Evolutionary conservation across 495 filamentous ascomycete species (phyloP).

Genomic region (Hypomontagnella monticulosa): DNA sequence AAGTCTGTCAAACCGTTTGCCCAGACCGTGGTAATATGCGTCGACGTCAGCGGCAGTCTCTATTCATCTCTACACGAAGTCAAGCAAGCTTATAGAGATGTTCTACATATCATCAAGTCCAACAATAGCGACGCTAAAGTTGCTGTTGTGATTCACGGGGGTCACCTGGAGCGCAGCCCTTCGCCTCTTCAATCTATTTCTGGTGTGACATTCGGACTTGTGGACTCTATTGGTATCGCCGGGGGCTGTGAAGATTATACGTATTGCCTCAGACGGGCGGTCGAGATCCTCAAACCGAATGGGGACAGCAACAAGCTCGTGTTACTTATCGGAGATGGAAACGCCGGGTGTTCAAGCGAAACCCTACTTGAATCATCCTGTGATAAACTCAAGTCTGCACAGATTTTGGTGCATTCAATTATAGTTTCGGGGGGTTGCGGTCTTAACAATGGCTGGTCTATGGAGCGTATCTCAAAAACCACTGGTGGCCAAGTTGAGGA

Average conservation of each 20-base stretch:
- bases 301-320: neutral
- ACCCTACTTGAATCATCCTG: neutral
- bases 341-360: neutral
- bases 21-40: slow-evolving; percentile 20
- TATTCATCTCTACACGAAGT: neutral
- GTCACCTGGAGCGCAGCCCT: neutral
- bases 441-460: neutral
- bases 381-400: neutral
- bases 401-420: slow-evolving; percentile 11
- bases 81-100: slow-evolving; percentile 25
- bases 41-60: slow-evolving; percentile 19
- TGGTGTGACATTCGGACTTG: slow-evolving; percentile 7
- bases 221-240: neutral
- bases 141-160: slow-evolving; percentile 18
- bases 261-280: slow-evolving; percentile 11
- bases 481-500: slow-evolving; percentile 4
- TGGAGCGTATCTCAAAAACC: slow-evolving; percentile 4
- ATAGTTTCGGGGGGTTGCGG: neutral
- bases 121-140: slow-evolving; percentile 14
- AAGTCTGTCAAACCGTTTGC: slow-evolving; percentile 8
- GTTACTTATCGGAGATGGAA: slow-evolving; percentile 21
- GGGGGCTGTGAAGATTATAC: slow-evolving; percentile 11
- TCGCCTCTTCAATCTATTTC: slow-evolving; percentile 10
- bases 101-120: slow-evolving; percentile 12
- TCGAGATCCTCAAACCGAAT: neutral